A percentile compares a stretch with the other conserved stretches of the same genome.
phyloP scores from a whole-genome alignment of 2,329 filamentous ascomycete species.

The Kalmusia sp. region DNA sequence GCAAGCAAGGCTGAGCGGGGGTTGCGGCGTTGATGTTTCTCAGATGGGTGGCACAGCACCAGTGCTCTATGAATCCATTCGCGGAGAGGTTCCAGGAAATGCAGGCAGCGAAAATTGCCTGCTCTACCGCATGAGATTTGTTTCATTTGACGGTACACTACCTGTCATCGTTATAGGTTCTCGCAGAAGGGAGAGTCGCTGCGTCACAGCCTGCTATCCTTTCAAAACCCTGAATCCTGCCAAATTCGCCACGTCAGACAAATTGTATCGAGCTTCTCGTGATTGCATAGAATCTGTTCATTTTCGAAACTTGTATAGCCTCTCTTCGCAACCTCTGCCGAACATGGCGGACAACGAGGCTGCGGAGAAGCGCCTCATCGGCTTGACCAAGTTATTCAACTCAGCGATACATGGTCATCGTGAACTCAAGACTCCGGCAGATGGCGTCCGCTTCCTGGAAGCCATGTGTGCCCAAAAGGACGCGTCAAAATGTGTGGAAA shows the following conservation, averaged over 20 bases:
- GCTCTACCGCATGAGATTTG: constrained; percentile 2
- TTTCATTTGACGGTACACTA: constrained; percentile 38
- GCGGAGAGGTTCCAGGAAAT: constrained; percentile 18
- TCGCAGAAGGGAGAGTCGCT: constrained; percentile 11
- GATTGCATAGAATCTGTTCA: no score
- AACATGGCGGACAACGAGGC: constrained; percentile 27
- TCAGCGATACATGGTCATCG: constrained; percentile 49
- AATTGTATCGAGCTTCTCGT: neutral
- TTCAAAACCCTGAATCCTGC: no score
- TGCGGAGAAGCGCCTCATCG: constrained; percentile 30
- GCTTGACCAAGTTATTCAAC: constrained; percentile 50
- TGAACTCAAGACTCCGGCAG: constrained; percentile 43
- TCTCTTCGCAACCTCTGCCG: neutral
- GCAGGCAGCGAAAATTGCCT: constrained; percentile 19
- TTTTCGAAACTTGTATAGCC: no score
- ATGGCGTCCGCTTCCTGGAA: constrained; percentile 58
- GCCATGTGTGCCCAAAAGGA: constrained; percentile 54
- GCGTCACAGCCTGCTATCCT: constrained; percentile 3
- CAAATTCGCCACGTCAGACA: neutral
- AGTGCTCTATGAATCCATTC: constrained; percentile 20
- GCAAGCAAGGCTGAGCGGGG: constrained; percentile 32
- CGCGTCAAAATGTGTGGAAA: constrained; percentile 48
- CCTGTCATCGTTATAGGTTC: constrained; percentile 15
- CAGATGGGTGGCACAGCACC: constrained; percentile 25
- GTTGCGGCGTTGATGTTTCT: constrained; percentile 26